Evolutionary conservation across 2,329 filamentous ascomycete species (phyloP).

Genomic region (Onygenales sp.): DNA sequence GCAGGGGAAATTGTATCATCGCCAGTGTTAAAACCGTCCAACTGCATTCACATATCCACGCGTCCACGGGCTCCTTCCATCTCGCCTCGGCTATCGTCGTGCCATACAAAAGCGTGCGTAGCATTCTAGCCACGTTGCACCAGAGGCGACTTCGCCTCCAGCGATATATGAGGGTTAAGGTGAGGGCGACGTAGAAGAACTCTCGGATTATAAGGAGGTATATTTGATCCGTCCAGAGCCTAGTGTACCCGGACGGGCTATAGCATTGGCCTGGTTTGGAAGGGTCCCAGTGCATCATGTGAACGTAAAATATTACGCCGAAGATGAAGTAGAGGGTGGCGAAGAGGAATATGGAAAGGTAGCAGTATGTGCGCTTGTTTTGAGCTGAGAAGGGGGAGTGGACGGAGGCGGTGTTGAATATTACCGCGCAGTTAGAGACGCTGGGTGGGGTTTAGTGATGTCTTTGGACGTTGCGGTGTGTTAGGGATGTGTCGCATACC

Average conservation of each 20-base stretch:
- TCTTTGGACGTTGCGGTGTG: too few species aligned
- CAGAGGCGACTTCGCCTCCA: too few species aligned
- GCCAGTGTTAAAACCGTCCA: neutral
- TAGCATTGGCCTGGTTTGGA: neutral
- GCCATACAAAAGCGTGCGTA: too few species aligned
- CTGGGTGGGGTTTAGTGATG: neutral
- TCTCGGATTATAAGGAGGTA: too few species aligned
- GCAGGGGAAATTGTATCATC: neutral
- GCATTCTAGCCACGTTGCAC: too few species aligned
- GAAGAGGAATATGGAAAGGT: neutral
- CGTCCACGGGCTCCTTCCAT: neutral
- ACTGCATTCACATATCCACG: neutral
- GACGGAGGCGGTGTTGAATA: neutral
- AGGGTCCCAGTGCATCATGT: neutral
- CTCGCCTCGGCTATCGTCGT: neutral
- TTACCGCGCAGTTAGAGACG: neutral
- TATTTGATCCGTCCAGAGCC: too few species aligned
- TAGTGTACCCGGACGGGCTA: neutral
- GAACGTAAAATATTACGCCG: neutral
- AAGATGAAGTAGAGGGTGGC: neutral
- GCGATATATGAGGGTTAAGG: too few species aligned
- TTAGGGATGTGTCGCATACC: neutral
- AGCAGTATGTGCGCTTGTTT: neutral
- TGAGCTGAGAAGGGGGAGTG: neutral
- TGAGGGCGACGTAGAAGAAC: too few species aligned